Base-by-base conservation (phyloP, 805 yeast genomes). In the Candida caryicola region DNA sequence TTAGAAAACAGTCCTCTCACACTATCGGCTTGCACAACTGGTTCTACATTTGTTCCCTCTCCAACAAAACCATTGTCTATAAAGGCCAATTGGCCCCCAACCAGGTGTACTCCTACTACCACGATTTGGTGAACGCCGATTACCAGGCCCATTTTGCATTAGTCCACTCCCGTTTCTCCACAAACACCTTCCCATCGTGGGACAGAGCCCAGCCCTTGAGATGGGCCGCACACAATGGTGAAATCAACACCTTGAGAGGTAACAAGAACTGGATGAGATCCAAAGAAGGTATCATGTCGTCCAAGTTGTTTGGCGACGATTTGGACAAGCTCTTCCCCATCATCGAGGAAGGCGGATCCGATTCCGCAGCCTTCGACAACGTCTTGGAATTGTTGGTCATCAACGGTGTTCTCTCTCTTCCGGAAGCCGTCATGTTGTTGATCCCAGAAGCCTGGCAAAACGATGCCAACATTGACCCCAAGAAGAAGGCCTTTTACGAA, bases 121-220 rank as follows among this genome's bases (percentile, higher is more conserved):
- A 87, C 60, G 99, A 91, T 66, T 76, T 91, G 59, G 83, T 81
- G 46, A 89, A 88, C 61, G 91, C 89, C 18, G 93, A 89, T 57
- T 91, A 81, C 65, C 91, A 88, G 68, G 93, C 95, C 32, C 97
- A 90, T 59, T 87, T 93, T 73, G 95, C 97, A 12, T 75, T 91
- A 29, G 98, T 91, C 36, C 99, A 91, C 70, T 90, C 98, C 17
- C 81, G 99, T 62, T 91, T 91, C 74, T 89, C 97, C 41, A 91
- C 99, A 23, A 91, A 91, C 66, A 91, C 99, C 34, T 91, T 91
- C 79, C 99, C 99, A 33, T 88, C 96, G n/a, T 91, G 99, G 99
- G 99, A 93, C 68, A 81, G 99, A 66, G 98, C 99, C 17, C 99
- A 91, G 68, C 99, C 99, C 34, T 75, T 91, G 57, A 76, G 98